These are phyloP conservation scores for Umbellularia californica DNA, from an alignment of 164 flowering plant species.

Conservation along the genomic window DNA sequence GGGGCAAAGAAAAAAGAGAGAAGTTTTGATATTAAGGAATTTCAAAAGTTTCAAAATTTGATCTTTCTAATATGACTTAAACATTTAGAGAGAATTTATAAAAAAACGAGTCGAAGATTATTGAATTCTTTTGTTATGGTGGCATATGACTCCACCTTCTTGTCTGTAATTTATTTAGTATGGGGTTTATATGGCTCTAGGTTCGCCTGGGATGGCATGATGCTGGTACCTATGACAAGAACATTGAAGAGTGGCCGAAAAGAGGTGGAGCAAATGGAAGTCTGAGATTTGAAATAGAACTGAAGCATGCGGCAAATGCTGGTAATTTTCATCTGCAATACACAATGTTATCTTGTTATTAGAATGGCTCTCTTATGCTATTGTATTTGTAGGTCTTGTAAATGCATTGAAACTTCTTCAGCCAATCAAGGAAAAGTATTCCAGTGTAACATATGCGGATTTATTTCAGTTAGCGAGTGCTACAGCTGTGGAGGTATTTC, in stretches of 20 bases:
- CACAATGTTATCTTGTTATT: conserved; percentile 1
- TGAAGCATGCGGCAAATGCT: conserved; percentile 97
- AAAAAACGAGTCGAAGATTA: neutral
- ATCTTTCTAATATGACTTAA: neutral
- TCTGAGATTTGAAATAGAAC: conserved; percentile 83
- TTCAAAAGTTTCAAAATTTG: neutral
- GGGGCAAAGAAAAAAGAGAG: neutral
- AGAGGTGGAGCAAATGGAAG: conserved; percentile 99
- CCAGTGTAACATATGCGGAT: conserved; percentile 84
- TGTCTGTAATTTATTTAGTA: neutral
- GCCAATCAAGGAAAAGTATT: conserved; percentile 88
- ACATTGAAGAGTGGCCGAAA: conserved; percentile 86
- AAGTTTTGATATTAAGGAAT: neutral
- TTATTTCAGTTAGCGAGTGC: conserved; percentile 97
- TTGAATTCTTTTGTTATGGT: neutral
- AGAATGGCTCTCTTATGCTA: conserved; percentile 4
- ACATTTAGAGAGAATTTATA: neutral
- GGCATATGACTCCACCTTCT: neutral
- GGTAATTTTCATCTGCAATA: conserved; percentile 36
- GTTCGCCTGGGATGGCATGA: conserved; percentile 99
- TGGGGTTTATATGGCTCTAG: conserved; percentile 24
- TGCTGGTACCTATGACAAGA: conserved; percentile 93
- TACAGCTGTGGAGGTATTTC: conserved; percentile 84
- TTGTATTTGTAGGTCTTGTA: conserved; percentile 67
- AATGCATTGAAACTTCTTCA: conserved; percentile 87